These are phyloP conservation scores for Coemansia sp. DNA, from an alignment of 192 early-diverging fungal species.

Conservation along the genomic window DNA sequence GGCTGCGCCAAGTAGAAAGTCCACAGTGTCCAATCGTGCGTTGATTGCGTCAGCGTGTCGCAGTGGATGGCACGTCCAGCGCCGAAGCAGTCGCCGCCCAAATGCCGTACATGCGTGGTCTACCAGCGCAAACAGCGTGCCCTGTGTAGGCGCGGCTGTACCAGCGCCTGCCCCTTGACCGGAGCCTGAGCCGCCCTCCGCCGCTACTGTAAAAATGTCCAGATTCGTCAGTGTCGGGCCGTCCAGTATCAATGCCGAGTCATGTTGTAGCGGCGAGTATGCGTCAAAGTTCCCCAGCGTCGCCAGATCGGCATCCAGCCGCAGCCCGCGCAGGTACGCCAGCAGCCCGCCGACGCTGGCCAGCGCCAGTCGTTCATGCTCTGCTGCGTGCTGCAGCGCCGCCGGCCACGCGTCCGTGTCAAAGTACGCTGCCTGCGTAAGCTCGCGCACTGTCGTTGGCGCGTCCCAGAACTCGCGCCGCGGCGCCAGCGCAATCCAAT, in stretches of 20 bases:
- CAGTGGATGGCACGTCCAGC: constrained; percentile 91
- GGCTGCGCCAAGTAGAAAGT: constrained; percentile 65
- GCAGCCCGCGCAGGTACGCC: constrained; percentile 85
- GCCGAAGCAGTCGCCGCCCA: constrained; percentile 75
- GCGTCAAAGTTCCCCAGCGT: constrained; percentile 79
- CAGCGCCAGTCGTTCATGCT: constrained; percentile 43
- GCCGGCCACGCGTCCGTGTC: constrained; percentile 48
- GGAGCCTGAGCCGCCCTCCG: constrained; percentile 55
- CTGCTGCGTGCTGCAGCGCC: constrained; percentile 43
- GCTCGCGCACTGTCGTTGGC: constrained; percentile 32
- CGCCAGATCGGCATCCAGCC: constrained; percentile 81
- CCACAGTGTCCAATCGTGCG: constrained; percentile 82
- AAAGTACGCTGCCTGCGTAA: constrained; percentile 42
- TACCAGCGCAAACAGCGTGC: constrained; percentile 83
- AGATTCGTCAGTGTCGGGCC: constrained; percentile 91
- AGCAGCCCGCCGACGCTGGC: constrained; percentile 74
- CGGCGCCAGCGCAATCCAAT: constrained; percentile 49
- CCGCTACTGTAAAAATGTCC: constrained; percentile 84
- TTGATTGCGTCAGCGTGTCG: constrained; percentile 68
- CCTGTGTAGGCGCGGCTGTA: constrained; percentile 44
- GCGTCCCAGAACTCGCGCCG: constrained; percentile 57
- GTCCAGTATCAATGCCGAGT: constrained; percentile 79
- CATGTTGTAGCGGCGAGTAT: constrained; percentile 82
- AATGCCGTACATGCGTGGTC: constrained; percentile 86
- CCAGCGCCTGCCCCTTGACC: background rate